Base-by-base conservation (phyloP, 495 filamentous ascomycete genomes). In the Neohortaea acidophila region DNA sequence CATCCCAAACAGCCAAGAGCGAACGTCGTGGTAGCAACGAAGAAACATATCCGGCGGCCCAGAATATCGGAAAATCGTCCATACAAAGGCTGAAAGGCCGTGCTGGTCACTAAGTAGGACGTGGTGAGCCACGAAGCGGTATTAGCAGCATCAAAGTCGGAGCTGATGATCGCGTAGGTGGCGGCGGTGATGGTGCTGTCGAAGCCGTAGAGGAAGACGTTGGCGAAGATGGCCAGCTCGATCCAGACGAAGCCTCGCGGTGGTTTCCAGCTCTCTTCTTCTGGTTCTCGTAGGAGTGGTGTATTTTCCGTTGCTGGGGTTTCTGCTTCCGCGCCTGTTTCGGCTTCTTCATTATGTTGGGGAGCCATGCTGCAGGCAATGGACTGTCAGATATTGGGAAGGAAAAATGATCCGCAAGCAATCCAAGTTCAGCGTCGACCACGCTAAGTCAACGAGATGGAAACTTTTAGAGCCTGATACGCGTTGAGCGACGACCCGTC, bases 181-280 rank as follows among this genome's bases (percentile, higher is more conserved):
- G 32, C 32, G 9, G 32, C 32, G 19, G 32, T 34, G 32, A 34
- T 34, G 8, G 32, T 34, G 19, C 17, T 34, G 17, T 34, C 32
- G 15, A 34, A 21, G 4, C 19, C 32, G 13, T 34, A 34, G 8
- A 34, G 32, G 28, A 20, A 34, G 19, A 34, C 32, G 19, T 34
- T 21, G 10, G 32, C 32, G 32, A 34, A 34, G 8, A 34, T 34
- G 19, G 32, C 32, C 19, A 34, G 32, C 21, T 34, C 32, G 8
- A 34, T 34, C 32, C 32, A 34, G 32, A 34, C 10, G 19, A 34
- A 34, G 32, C 10, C 10, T 13, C 17, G 10, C 19, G 32, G 32
- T 5, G 32, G 32, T 15, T 34, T 34, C 32, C 32, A 34, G 32
- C 21, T 20, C 12, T 34, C 10, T 20, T 34, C 32, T 5, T 21